Evolutionary conservation across 805 yeast genomes (phyloP).

Genomic region (Vanderwaltozyma polyspora): DNA sequence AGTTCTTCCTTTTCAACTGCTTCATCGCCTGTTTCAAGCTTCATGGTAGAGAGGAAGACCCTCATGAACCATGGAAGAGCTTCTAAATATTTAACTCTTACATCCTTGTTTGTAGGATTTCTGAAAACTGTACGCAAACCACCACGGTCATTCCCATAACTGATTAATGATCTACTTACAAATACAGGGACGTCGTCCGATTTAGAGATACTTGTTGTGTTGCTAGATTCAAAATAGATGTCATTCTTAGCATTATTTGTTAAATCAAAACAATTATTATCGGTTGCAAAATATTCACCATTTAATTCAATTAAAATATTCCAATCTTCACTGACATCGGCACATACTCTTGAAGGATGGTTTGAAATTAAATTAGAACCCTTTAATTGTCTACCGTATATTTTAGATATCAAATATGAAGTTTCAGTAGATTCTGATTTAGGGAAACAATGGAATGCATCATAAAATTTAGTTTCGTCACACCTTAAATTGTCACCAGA

Average conservation of each 20-base stretch:
- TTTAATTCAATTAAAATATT: constrained; percentile 26
- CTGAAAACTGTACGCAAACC: constrained; percentile 69
- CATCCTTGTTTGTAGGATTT: constrained; percentile 47
- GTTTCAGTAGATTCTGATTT: constrained; percentile 37
- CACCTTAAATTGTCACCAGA: constrained; percentile 64
- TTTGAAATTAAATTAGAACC: constrained; percentile 55
- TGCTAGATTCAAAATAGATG: constrained; percentile 28
- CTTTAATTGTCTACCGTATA: constrained; percentile 58
- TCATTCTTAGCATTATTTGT: constrained; percentile 18
- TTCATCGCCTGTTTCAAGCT: constrained; percentile 20
- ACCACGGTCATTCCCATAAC: constrained; percentile 84
- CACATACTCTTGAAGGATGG: constrained; percentile 29
- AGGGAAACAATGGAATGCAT: constrained; percentile 72
- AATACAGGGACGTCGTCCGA: constrained; percentile 46
- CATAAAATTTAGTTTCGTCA: constrained; percentile 49
- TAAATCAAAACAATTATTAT: constrained; percentile 30
- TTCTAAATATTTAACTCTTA: constrained; percentile 57
- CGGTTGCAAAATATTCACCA: constrained; percentile 24
- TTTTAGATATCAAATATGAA: constrained; percentile 43
- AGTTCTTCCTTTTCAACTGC: constrained; percentile 7
- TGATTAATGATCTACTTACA: constrained; percentile 80
- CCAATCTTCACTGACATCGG: constrained; percentile 40
- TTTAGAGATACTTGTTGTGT: constrained; percentile 35
- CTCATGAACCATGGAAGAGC: constrained; percentile 90
- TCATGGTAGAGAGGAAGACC: constrained; percentile 62